These are phyloP conservation scores for Pseudohyphozyma bogoriensis DNA, from an alignment of 768 basidiomycete genomes.

Conservation along the genomic window DNA sequence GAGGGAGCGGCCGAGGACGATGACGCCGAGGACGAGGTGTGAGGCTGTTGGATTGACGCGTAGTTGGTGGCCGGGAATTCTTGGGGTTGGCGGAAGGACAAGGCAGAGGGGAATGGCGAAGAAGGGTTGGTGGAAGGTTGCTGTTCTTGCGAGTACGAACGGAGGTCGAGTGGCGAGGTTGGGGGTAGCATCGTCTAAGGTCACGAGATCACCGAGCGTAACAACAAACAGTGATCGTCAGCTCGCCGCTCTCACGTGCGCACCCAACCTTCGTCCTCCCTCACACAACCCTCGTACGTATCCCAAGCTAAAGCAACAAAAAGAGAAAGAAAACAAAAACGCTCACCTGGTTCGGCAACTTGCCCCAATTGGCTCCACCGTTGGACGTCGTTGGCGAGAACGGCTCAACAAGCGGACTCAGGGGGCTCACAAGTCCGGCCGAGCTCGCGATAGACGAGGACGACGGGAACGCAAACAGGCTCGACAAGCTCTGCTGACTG, in stretches of 20 bases:
- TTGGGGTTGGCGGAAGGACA: neutral
- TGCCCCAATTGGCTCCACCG: constrained; percentile 4
- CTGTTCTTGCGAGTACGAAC: neutral
- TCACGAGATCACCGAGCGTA: too few species aligned
- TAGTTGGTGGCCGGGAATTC: neutral
- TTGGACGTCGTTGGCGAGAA: constrained; percentile 25
- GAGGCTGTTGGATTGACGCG: neutral
- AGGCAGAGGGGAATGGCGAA: neutral
- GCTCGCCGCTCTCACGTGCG: too few species aligned
- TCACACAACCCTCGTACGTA: too few species aligned
- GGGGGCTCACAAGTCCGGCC: constrained; percentile 13
- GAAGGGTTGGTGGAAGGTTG: neutral
- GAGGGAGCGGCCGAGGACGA: neutral
- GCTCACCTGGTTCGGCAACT: too few species aligned
- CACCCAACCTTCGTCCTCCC: constrained; percentile 4
- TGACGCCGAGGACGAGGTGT: neutral
- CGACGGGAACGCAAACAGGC: neutral
- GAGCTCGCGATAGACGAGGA: neutral
- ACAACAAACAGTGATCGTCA: neutral
- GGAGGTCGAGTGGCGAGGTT: neutral
- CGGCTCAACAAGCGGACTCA: constrained; percentile 32
- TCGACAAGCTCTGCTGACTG: neutral
- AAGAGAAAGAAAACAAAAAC: too few species aligned
- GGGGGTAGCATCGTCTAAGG: neutral
- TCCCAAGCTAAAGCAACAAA: too few species aligned